A percentile compares a stretch with the other conserved stretches of the same genome.
Evolutionary conservation across 2,329 filamentous ascomycete species (phyloP).

Genomic region (Grosmannia huntii): DNA sequence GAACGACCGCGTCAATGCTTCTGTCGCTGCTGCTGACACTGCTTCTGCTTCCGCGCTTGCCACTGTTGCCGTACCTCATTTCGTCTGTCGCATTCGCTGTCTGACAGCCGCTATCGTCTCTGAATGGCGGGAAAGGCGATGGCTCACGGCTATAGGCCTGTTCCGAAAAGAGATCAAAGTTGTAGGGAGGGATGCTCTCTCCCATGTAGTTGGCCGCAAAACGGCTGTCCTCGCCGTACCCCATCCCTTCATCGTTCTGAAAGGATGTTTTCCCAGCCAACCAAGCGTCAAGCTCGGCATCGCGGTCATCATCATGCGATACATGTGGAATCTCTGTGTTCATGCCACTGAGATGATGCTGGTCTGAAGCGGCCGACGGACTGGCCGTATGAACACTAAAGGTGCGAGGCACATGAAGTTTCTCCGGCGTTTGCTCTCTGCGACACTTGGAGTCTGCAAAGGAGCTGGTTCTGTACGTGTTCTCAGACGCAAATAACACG

Average conservation of each 20-base stretch:
- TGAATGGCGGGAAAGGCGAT: not conserved
- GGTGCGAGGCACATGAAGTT: constrained; percentile 1
- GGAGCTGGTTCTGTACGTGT: not conserved
- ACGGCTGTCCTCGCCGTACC: not conserved
- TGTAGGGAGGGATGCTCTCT: constrained; percentile 5
- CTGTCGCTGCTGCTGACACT: not conserved
- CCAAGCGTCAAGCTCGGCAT: constrained; percentile 1
- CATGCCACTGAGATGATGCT: too few relatives aligned
- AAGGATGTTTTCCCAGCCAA: not conserved
- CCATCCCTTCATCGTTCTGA: not conserved
- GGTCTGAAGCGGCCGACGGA: not conserved
- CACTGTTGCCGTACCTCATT: not conserved
- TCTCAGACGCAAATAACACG: not conserved
- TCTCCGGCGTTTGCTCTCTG: not conserved
- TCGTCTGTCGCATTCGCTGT: not conserved
- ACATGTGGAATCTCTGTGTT: not conserved
- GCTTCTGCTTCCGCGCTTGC: not conserved
- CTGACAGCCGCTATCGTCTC: not conserved
- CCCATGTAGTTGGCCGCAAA: not conserved
- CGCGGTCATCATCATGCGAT: not conserved
- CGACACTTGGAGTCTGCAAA: not conserved
- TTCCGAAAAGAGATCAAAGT: constrained; percentile 7
- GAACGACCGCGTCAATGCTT: not conserved
- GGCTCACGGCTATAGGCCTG: not conserved
- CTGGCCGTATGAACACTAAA: constrained; percentile 10